Percentiles rank a stretch among this genome's conserved stretches.
phyloP scores from a whole-genome alignment of 2,329 filamentous ascomycete species.

The Fusarium continuum region DNA sequence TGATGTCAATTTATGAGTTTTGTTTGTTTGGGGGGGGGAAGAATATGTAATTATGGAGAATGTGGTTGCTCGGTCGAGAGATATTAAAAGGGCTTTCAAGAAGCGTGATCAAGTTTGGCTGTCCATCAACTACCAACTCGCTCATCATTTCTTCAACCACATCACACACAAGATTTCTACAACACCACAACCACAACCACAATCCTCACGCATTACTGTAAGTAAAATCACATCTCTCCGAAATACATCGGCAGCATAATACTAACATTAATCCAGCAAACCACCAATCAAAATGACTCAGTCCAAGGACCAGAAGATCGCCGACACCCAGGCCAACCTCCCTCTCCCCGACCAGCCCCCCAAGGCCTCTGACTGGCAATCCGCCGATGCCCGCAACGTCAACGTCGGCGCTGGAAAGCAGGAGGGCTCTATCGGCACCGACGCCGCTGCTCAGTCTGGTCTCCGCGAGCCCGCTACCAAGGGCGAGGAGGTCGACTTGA shows the following conservation, averaged over 20 bases:
- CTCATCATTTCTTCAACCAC: background rate
- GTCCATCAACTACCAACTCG: background rate
- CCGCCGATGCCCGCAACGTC: slow-evolving; percentile 72
- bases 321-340: slow-evolving; percentile 75
- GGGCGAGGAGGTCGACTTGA: slow-evolving; percentile 63
- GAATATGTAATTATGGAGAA: slow-evolving; percentile 1
- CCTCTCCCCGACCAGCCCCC: slow-evolving; percentile 83
- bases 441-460: slow-evolving; percentile 58
- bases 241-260: background rate
- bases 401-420: slow-evolving; percentile 72
- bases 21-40: background rate
- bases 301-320: slow-evolving; percentile 72
- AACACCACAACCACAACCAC: slow-evolving; percentile 1
- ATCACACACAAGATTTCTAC: background rate
- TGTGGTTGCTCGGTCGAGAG: background rate
- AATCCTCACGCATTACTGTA: slow-evolving; percentile 14
- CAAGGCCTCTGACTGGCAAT: slow-evolving; percentile 80
- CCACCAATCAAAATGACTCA: slow-evolving; percentile 50
- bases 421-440: slow-evolving; percentile 63
- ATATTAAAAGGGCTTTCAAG: slow-evolving; percentile 21
- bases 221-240: background rate
- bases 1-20: slow-evolving; percentile 12
- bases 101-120: slow-evolving; percentile 5
- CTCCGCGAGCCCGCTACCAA: slow-evolving; percentile 69
- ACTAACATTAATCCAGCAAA: slow-evolving; percentile 1